Percentiles rank a stretch among this genome's conserved stretches.
Evolutionary conservation across 176 grass and related monocot genomes (phyloP).

Genomic region (Oryza meridionalis): DNA sequence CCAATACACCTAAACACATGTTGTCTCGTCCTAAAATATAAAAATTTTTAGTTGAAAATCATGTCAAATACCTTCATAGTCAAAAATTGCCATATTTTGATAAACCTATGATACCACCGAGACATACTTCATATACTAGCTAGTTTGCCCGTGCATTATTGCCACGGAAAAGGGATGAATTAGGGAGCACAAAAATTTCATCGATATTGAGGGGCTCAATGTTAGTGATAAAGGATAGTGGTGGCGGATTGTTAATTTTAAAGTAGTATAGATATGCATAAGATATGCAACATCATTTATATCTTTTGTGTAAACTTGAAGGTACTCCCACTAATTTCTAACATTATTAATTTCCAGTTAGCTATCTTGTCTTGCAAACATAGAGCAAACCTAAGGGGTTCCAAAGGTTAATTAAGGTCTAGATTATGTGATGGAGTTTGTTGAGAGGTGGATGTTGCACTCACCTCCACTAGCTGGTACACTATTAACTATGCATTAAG

Average conservation of each 20-base stretch:
- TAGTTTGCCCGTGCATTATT: no score
- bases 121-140: no score
- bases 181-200: no score
- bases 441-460: constrained; percentile 23
- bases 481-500: constrained; percentile 44
- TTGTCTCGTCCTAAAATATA: no score
- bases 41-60: no score
- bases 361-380: constrained; percentile 32
- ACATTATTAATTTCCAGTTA: neutral
- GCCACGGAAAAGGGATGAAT: no score
- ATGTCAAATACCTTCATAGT: no score
- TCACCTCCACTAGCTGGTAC: neutral
- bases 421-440: neutral
- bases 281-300: neutral
- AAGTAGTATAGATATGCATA: no score
- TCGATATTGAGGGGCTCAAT: no score
- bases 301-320: neutral
- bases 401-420: neutral
- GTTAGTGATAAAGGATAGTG: no score
- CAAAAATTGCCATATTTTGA: no score
- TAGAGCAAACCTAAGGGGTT: neutral
- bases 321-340: neutral
- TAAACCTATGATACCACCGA: neutral
- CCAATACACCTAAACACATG: neutral
- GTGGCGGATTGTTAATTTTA: no score